Evolutionary conservation across 2,329 filamentous ascomycete species (phyloP).

Genomic region (Fusarium sp.): DNA sequence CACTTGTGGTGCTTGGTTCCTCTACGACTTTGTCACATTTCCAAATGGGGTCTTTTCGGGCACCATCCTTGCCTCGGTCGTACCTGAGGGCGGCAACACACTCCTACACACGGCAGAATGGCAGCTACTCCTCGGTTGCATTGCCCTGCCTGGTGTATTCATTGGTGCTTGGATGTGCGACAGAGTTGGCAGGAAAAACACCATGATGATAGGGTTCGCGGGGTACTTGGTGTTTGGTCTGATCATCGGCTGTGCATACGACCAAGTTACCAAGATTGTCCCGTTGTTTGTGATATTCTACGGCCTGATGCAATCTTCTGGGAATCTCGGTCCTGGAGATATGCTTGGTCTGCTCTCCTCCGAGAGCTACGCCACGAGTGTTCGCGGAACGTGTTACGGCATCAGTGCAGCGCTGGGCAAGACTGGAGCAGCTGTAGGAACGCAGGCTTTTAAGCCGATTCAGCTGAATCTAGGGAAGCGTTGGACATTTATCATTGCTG

Average conservation of each 20-base stretch:
- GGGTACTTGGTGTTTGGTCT: background rate
- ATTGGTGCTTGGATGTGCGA: background rate
- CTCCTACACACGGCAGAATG: background rate
- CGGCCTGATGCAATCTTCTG: background rate
- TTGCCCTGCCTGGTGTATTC: background rate
- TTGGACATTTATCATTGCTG: background rate
- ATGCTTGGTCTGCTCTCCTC: background rate
- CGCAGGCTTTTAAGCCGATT: background rate
- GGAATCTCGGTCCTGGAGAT: background rate
- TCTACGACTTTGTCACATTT: background rate
- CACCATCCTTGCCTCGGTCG: background rate
- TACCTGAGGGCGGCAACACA: background rate
- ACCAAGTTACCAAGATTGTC: background rate
- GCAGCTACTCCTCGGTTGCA: background rate
- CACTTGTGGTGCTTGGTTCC: background rate
- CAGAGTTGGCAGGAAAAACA: background rate
- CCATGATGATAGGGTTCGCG: background rate
- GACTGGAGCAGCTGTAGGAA: background rate
- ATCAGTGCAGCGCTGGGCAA: background rate
- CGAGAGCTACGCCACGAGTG: background rate
- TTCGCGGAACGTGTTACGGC: background rate
- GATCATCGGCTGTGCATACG: background rate
- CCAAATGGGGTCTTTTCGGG: background rate
- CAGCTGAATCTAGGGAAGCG: background rate
- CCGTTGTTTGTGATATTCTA: background rate